Conservation (phyloP, 2,329 filamentous ascomycete species). For the Purpureocillium lavendulum region DNA sequence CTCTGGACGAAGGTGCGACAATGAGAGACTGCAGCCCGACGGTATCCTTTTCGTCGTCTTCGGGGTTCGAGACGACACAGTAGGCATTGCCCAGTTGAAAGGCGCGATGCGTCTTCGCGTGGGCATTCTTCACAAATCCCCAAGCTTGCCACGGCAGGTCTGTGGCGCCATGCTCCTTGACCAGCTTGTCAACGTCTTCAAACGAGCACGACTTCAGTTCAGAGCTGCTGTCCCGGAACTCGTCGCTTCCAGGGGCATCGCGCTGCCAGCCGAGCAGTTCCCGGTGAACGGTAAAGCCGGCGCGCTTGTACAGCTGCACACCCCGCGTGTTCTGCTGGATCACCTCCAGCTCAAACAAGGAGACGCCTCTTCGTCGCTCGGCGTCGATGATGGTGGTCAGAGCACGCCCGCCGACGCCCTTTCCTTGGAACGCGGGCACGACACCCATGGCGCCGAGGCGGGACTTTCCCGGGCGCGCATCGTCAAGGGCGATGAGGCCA, state of each 20-base stretch:
- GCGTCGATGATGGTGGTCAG: constrained; percentile 5
- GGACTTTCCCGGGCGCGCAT: constrained; percentile 9
- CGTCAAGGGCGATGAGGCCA: constrained; percentile 10
- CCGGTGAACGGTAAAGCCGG: constrained; percentile 9
- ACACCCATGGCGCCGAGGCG: constrained; percentile 13
- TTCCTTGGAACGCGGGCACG: constrained; percentile 7
- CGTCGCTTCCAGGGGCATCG: not conserved
- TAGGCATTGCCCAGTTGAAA: constrained; percentile 11
- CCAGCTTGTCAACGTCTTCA: constrained; percentile 7
- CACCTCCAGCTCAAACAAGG: constrained; percentile 12
- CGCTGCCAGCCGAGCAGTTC: constrained; percentile 9
- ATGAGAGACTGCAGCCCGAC: constrained; percentile 8
- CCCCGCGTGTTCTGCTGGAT: constrained; percentile 10
- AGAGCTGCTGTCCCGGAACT: not conserved
- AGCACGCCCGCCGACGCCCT: constrained; percentile 8
- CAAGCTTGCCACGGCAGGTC: constrained; percentile 12
- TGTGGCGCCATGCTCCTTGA: constrained; percentile 4
- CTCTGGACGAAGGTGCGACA: constrained; percentile 10
- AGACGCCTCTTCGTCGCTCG: constrained; percentile 6
- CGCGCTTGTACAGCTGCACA: constrained; percentile 9
- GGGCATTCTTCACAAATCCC: not conserved
- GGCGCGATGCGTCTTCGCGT: constrained; percentile 1
- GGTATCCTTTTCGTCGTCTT: constrained; percentile 6
- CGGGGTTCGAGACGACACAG: constrained; percentile 11
- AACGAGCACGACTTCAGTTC: constrained; percentile 5